phyloP scores from a whole-genome alignment of 345 rosid species.

The Populus pruinosa region DNA sequence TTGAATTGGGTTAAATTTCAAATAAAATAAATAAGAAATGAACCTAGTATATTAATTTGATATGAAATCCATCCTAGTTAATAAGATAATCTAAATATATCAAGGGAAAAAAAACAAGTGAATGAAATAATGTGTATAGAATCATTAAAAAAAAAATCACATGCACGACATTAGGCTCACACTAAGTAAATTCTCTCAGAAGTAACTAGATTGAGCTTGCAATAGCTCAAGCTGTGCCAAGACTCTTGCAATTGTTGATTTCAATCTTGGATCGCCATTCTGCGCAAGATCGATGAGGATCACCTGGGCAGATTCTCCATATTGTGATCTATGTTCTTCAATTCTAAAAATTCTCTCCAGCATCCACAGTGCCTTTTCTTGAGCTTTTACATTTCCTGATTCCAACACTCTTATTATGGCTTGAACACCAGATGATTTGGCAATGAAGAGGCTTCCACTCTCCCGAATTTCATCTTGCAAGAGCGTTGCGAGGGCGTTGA shows the following conservation, averaged over 20 bases:
- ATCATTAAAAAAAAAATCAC: not conserved
- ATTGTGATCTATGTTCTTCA: constrained; percentile 38
- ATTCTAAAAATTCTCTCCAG: constrained; percentile 48
- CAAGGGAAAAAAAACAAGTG: not conserved
- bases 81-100: too few species aligned
- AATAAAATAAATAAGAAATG: too few species aligned
- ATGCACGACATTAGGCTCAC: not conserved
- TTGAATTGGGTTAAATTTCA: too few species aligned
- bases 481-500: constrained; percentile 52
- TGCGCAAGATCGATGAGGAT: constrained; percentile 60
- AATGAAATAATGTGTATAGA: not conserved
- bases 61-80: too few species aligned
- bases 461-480: constrained; percentile 56
- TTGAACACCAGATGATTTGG: constrained; percentile 30
- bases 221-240: constrained; percentile 58
- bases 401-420: constrained; percentile 45
- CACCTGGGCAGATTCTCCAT: constrained; percentile 48
- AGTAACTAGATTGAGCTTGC: constrained; percentile 59
- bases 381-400: constrained; percentile 41
- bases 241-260: constrained; percentile 38
- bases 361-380: constrained; percentile 55
- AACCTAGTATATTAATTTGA: too few species aligned
- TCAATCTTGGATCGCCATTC: constrained; percentile 45
- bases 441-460: constrained; percentile 50
- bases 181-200: constrained; percentile 18